phyloP scores from a whole-genome alignment of 331 rosid species.

The Quercus phellos region DNA sequence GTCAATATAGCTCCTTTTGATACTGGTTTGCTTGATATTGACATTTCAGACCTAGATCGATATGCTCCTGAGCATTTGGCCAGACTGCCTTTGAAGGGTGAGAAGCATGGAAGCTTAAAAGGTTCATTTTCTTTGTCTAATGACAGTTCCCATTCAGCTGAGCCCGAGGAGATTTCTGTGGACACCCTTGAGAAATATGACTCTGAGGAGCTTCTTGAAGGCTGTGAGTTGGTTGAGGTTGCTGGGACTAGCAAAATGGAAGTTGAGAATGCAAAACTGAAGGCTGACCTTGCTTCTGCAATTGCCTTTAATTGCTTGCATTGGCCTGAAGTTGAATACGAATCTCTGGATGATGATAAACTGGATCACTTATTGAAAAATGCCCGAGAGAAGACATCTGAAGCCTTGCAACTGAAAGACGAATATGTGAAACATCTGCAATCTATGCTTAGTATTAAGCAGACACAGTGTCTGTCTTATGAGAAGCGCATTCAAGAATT shows the following conservation, averaged over 20 bases:
- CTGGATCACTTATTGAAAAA: slow-evolving; percentile 58
- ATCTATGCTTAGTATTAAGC: slow-evolving; percentile 73
- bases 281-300: slow-evolving; percentile 89
- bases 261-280: slow-evolving; percentile 93
- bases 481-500: slow-evolving; percentile 89
- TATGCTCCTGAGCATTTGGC: slow-evolving; percentile 81
- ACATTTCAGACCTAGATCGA: slow-evolving; percentile 69
- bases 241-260: slow-evolving; percentile 91
- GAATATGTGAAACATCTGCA: slow-evolving; percentile 68
- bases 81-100: slow-evolving; percentile 56
- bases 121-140: slow-evolving; percentile 49
- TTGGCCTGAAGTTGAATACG: slow-evolving; percentile 55
- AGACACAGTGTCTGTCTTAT: slow-evolving; percentile 66
- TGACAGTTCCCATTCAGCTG: slow-evolving; percentile 57
- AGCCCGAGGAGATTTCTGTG: slow-evolving; percentile 41
- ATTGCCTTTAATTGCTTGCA: slow-evolving; percentile 72
- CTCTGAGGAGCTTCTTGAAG: slow-evolving; percentile 62
- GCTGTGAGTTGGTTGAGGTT: slow-evolving; percentile 73
- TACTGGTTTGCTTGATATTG: slow-evolving; percentile 67
- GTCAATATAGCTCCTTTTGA: slow-evolving; percentile 88
- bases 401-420: slow-evolving; percentile 86
- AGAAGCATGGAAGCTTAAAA: slow-evolving; percentile 52
- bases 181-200: slow-evolving; percentile 48
- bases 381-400: slow-evolving; percentile 71
- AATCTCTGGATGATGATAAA: slow-evolving; percentile 61